These are phyloP conservation scores for Larix sibirica DNA, from an alignment of 83 land plant genomes.

Conservation along the genomic window DNA sequence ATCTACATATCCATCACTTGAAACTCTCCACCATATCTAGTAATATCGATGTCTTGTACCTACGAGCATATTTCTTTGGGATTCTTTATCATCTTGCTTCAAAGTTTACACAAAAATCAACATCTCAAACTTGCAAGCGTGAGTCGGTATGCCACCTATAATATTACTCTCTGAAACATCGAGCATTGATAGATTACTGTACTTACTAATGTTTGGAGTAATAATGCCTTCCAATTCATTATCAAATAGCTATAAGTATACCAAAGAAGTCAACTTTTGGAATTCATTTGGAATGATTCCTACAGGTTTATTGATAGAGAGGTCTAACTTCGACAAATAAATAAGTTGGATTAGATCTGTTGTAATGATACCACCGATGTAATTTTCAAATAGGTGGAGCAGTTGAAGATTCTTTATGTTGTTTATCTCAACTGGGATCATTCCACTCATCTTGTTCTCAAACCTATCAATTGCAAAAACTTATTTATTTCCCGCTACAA, in stretches of 20 bases:
- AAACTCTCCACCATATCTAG: too few relatives aligned
- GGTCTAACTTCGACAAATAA: too few relatives aligned
- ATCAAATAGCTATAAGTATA: constrained; percentile 45
- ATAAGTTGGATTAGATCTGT: constrained; percentile 38
- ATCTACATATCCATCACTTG: too few relatives aligned
- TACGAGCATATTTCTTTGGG: too few relatives aligned
- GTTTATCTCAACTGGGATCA: constrained; percentile 46
- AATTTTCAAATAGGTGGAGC: constrained; percentile 50
- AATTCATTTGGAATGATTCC: constrained; percentile 57
- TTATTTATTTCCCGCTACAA: too few relatives aligned
- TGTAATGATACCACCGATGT: constrained; percentile 57
- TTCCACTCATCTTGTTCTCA: constrained; percentile 63
- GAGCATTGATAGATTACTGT: constrained; percentile 35
- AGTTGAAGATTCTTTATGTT: constrained; percentile 37
- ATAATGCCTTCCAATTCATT: constrained; percentile 54
- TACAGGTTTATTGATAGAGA: constrained; percentile 49
- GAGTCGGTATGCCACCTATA: constrained; percentile 45
- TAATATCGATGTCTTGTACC: too few relatives aligned
- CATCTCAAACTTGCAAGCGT: constrained; percentile 37
- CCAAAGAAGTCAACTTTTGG: constrained; percentile 37
- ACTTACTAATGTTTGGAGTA: constrained; percentile 54
- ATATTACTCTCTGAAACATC: constrained; percentile 54
- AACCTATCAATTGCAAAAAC: constrained; percentile 45
- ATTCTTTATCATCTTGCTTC: too few relatives aligned
- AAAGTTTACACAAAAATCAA: constrained; percentile 23